These are phyloP conservation scores for Diaporthe vexans DNA, from an alignment of 2,329 filamentous ascomycete species.

Conservation along the genomic window DNA sequence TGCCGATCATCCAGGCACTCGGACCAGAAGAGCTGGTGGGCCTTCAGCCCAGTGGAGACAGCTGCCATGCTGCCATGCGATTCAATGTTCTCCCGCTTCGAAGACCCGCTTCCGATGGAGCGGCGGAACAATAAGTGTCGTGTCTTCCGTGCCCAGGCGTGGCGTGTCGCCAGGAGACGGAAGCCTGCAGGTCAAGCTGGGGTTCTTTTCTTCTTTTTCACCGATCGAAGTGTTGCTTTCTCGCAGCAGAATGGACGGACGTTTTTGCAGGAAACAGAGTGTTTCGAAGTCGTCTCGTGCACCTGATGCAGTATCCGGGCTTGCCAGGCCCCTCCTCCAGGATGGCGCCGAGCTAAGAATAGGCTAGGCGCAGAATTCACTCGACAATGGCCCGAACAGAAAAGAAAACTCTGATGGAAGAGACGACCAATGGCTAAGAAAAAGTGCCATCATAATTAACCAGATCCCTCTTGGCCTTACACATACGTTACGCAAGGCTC, in stretches of 20 bases:
- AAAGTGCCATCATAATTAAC: slow-evolving; percentile 28
- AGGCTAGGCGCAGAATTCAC: neutral
- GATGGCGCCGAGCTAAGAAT: slow-evolving; percentile 18
- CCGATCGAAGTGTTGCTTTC: neutral
- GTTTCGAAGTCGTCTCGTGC: slow-evolving; percentile 25
- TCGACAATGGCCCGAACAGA: neutral
- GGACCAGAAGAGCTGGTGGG: slow-evolving; percentile 26
- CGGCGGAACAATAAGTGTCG: slow-evolving; percentile 8
- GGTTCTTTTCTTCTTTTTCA: neutral
- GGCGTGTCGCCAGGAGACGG: neutral
- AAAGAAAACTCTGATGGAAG: slow-evolving; percentile 10
- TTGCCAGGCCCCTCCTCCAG: neutral
- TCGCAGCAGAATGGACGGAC: neutral
- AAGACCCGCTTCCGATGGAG: slow-evolving; percentile 33
- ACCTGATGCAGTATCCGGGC: slow-evolving; percentile 2
- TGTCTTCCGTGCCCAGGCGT: slow-evolving; percentile 16
- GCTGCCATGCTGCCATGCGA: neutral
- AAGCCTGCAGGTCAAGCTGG: neutral
- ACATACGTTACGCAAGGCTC: slow-evolving; percentile 6
- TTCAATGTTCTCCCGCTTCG: slow-evolving; percentile 10
- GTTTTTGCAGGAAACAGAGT: slow-evolving; percentile 8
- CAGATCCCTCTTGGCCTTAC: neutral
- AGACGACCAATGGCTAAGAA: neutral
- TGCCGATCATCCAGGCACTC: slow-evolving; percentile 36
- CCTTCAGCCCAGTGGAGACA: slow-evolving; percentile 21